Base-by-base conservation (phyloP, 495 filamentous ascomycete species). In the Cetradonia linearis region DNA sequence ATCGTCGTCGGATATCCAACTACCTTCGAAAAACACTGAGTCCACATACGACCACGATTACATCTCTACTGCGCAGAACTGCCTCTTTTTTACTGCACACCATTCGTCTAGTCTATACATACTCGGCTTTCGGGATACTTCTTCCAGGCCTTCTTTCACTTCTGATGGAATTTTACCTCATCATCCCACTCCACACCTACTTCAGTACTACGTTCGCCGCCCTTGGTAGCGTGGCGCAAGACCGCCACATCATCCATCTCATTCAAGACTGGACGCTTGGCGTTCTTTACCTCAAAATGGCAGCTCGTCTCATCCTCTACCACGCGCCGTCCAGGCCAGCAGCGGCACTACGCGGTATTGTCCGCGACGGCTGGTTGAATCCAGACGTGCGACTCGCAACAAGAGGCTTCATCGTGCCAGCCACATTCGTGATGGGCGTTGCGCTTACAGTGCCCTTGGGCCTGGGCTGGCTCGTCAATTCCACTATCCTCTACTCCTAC, bases 201-300 rank as follows among this genome's bases (percentile, higher is more conserved):
- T 79, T 90, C 38, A 53, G 46, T 37, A 59, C 60, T 59, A 40
- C 37, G 18, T 62, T 28, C n/a, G 23, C 37, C 28, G 16, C 55
- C 56, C 27, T 53, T 8, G 25, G 55, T 46, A 27, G 53, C 56
- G 47, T 58, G 3, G 33, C 33, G 27, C 40, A 37, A n/a, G 49
- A 62, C 16, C 52, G 58, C 1, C 91, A 95, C 67, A 86, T 88
- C 38, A 82, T 97, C 42, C 87, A 95, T 65, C 79, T 96, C 56
- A 82, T 96, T 58, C 92, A 97, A 70, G 83, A 88, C 65, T 98
- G 94, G 91, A 94, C 91, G 1, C 74, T 97, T 3, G 94, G 94
- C 10, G 82, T 97, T 23, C 79, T 98, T 34, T 96, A 96, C 71
- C 80, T 95, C 55, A 92, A 95, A 61, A 83, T 96, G 72, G 82